Evolutionary conservation across 495 filamentous ascomycete species (phyloP).

Genomic region (Neurospora sp.): DNA sequence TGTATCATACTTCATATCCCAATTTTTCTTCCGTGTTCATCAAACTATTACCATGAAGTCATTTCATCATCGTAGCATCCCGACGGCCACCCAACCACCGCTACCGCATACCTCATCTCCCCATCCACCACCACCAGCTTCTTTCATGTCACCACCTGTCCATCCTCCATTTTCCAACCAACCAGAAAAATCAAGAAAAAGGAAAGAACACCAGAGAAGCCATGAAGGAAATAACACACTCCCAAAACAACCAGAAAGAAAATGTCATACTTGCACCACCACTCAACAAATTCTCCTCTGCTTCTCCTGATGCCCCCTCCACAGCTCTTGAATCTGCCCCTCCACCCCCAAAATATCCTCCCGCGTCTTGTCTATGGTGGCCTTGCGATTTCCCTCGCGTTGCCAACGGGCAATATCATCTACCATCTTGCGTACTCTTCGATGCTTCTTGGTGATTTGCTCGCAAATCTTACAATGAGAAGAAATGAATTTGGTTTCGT

Average conservation of each 20-base stretch:
- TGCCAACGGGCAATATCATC: conserved; percentile 77
- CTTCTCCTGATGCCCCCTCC: conserved; percentile 36
- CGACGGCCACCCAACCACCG: background rate
- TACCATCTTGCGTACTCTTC: conserved; percentile 63
- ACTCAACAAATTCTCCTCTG: conserved; percentile 6
- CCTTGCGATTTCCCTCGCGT: conserved; percentile 58
- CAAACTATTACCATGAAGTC: background rate
- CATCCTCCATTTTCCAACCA: background rate
- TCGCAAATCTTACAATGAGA: conserved; percentile 77
- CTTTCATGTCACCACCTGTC: background rate
- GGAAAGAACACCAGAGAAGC: background rate
- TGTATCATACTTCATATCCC: background rate
- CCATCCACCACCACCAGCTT: background rate
- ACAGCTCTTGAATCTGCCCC: conserved; percentile 50
- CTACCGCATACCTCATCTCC: background rate
- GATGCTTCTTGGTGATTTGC: conserved; percentile 79
- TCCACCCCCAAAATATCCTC: conserved; percentile 56
- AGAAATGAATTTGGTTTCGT: conserved; percentile 48
- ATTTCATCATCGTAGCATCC: background rate
- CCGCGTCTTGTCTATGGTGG: conserved; percentile 71
- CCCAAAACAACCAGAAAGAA: background rate
- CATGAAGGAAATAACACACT: background rate
- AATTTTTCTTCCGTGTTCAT: background rate
- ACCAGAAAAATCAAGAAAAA: background rate
- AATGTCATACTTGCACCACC: background rate